Conservation (phyloP, 2,329 filamentous ascomycete species). For the Pyricularia sp. region DNA sequence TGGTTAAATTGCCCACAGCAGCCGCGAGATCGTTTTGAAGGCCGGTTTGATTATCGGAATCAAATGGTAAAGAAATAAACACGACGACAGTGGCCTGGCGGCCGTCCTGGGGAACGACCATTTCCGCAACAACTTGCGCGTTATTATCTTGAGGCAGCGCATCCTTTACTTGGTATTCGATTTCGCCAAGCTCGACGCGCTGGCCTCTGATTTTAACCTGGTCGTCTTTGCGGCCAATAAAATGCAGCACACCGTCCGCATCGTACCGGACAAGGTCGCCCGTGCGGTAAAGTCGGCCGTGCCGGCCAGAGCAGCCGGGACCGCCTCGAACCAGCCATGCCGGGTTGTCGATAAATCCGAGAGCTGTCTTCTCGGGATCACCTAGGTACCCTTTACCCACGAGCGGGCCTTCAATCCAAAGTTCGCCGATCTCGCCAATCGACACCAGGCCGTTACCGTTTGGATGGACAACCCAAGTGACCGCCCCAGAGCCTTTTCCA, state of each 20-base stretch:
- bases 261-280: too few relatives aligned
- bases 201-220: constrained; percentile 2
- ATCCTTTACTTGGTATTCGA: constrained; percentile 3
- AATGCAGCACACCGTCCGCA: too few relatives aligned
- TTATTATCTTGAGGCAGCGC: background rate
- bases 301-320: too few relatives aligned
- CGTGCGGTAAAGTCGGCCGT: too few relatives aligned
- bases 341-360: constrained; percentile 9
- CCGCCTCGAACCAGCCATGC: too few relatives aligned
- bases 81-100: background rate
- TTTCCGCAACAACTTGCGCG: background rate
- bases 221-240: background rate
- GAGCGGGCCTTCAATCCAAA: constrained; percentile 34
- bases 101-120: background rate
- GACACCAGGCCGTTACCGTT: constrained; percentile 9
- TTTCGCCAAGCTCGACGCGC: constrained; percentile 6
- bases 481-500: constrained; percentile 4
- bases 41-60: background rate
- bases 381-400: constrained; percentile 32
- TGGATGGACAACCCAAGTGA: constrained; percentile 2
- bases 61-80: background rate
- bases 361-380: constrained; percentile 12
- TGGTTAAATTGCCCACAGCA: background rate
- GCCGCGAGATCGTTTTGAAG: background rate
- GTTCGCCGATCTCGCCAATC: too few relatives aligned